Conservation (phyloP, 2,329 filamentous ascomycete genomes). For the Coniochaeta ligniaria region DNA sequence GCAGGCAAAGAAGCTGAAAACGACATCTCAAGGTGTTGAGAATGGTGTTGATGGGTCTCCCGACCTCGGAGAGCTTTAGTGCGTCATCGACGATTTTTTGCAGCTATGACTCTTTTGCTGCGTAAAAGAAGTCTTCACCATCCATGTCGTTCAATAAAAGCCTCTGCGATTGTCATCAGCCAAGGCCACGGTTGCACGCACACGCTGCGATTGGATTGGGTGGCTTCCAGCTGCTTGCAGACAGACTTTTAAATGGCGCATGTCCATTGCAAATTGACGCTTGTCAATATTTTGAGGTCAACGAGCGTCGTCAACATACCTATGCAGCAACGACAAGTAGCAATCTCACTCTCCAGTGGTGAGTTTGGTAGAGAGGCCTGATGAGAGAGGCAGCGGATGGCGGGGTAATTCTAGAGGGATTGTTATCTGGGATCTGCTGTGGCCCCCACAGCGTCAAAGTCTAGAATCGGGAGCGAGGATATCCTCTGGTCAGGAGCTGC, state of each 20-base stretch:
- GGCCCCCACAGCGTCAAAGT: not conserved
- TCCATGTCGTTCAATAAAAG: not conserved
- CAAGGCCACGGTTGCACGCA: not conserved
- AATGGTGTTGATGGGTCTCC: not conserved
- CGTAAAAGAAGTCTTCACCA: not conserved
- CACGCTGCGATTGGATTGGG: not conserved
- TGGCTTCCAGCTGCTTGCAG: not conserved
- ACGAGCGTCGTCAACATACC: not conserved
- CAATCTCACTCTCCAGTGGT: not conserved
- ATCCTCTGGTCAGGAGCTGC: not conserved
- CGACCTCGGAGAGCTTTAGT: not conserved
- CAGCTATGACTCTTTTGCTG: not conserved
- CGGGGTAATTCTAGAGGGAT: not conserved
- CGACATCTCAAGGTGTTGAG: not conserved
- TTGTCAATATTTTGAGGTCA: not conserved
- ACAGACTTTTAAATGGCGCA: not conserved
- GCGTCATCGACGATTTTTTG: not conserved
- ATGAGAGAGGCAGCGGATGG: not conserved
- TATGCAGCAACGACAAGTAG: not conserved
- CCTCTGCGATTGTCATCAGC: not conserved
- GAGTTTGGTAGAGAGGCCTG: not conserved
- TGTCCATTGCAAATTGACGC: not conserved
- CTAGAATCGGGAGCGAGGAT: not conserved
- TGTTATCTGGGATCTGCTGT: not conserved
- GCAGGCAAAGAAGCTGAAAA: not conserved